These are phyloP conservation scores for Onygenales sp. DNA, from an alignment of 2,329 filamentous ascomycete genomes.

Conservation along the genomic window DNA sequence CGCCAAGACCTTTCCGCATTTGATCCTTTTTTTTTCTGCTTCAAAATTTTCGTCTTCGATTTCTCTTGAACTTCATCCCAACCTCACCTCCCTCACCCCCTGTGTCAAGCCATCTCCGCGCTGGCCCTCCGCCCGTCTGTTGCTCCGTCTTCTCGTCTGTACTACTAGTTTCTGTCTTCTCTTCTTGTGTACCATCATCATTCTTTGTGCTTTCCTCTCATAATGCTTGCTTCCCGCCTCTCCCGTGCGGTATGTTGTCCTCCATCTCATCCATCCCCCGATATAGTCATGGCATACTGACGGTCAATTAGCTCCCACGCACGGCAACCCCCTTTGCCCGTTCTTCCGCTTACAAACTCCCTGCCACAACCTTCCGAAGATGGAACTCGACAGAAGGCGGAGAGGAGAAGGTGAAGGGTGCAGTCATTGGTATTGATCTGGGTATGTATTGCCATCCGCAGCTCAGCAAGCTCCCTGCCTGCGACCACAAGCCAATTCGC, in stretches of 20 bases:
- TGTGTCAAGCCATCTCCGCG: too few species aligned
- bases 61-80: conserved; percentile 20
- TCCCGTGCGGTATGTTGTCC: conserved; percentile 60
- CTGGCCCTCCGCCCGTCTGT: neutral
- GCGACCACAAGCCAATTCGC: neutral
- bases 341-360: conserved; percentile 58
- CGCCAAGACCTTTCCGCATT: conserved; percentile 5
- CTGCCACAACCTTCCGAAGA: conserved; percentile 59
- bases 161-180: conserved; percentile 19
- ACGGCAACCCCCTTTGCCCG: conserved; percentile 60
- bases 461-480: neutral
- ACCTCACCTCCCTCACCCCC: conserved; percentile 10
- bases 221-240: conserved; percentile 64
- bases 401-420: conserved; percentile 78
- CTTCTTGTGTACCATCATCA: conserved; percentile 26
- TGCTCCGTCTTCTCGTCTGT: conserved; percentile 15
- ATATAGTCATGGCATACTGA: conserved; percentile 2
- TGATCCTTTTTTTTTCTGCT: conserved; percentile 2
- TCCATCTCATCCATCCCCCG: conserved; percentile 5
- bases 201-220: conserved; percentile 30
- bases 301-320: conserved; percentile 59
- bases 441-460: conserved; percentile 45
- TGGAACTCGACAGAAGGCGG: conserved; percentile 44
- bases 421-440: conserved; percentile 96
- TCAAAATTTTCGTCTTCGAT: conserved; percentile 5